phyloP scores from a whole-genome alignment of 257 asterid species.

The Solanum virginianum region DNA sequence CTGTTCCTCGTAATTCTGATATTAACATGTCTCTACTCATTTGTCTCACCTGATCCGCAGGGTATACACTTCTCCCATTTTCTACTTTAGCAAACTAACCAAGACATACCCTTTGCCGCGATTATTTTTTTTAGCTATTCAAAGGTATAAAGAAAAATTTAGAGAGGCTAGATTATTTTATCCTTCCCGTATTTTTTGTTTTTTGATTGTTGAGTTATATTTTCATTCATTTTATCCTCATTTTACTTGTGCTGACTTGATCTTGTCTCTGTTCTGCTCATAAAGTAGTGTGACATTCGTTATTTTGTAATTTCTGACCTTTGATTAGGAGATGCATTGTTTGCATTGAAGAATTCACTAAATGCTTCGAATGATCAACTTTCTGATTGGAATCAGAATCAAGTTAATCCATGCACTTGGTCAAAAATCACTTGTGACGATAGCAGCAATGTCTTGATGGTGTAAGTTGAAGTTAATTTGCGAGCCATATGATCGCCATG shows the following conservation, averaged over 20 bases:
- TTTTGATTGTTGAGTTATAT: not conserved
- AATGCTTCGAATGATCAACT: slow-evolving; percentile 64
- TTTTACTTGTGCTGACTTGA: not conserved
- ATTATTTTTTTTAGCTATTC: not conserved
- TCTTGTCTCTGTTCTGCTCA: not conserved
- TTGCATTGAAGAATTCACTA: slow-evolving; percentile 45
- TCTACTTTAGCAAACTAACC: not conserved
- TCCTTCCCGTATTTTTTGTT: not conserved
- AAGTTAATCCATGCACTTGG: slow-evolving; percentile 94
- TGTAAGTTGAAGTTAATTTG: slow-evolving; percentile 34
- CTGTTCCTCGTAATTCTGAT: slow-evolving; percentile 11
- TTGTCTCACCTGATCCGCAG: slow-evolving; percentile 25
- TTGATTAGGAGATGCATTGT: slow-evolving; percentile 64
- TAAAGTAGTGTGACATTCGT: not conserved
- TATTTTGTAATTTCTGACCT: not conserved
- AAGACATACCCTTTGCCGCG: not conserved
- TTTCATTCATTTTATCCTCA: not conserved
- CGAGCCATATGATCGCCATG: not conserved
- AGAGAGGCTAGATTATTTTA: not conserved
- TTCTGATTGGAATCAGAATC: slow-evolving; percentile 64
- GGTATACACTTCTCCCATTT: slow-evolving; percentile 8
- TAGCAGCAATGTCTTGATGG: slow-evolving; percentile 38
- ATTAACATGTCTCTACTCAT: slow-evolving; percentile 3
- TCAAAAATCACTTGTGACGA: slow-evolving; percentile 61
- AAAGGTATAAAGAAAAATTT: not conserved